phyloP scores from a whole-genome alignment of 2,329 filamentous ascomycete genomes.

The Cytospora paraplurivora region DNA sequence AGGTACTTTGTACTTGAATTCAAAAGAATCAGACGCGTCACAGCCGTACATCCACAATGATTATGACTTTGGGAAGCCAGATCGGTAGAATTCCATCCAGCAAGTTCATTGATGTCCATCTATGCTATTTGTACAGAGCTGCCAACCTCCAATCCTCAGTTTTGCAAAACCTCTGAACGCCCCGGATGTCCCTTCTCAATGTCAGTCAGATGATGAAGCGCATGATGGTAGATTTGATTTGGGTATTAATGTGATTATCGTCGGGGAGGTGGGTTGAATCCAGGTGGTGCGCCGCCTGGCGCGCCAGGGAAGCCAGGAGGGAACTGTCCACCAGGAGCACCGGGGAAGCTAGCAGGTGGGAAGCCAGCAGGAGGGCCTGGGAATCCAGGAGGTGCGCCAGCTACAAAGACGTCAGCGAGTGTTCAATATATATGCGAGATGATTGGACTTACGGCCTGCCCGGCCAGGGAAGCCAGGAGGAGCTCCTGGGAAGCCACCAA shows the following conservation, averaged over 20 bases:
- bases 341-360: slow-evolving; percentile 48
- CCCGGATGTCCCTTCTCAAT: slow-evolving; percentile 22
- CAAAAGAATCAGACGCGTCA: not conserved
- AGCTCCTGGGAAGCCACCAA: slow-evolving; percentile 57
- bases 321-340: slow-evolving; percentile 47
- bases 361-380: slow-evolving; percentile 44
- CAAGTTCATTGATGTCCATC: slow-evolving; percentile 26
- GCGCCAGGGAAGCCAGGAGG: slow-evolving; percentile 44
- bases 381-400: slow-evolving; percentile 55
- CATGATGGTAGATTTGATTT: slow-evolving; percentile 1
- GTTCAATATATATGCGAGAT: slow-evolving; percentile 38
- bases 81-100: slow-evolving; percentile 9
- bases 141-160: slow-evolving; percentile 16
- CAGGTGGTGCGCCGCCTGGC: slow-evolving; percentile 59
- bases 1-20: not conserved
- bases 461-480: slow-evolving; percentile 55
- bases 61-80: not conserved
- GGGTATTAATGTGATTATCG: slow-evolving; percentile 44
- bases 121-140: slow-evolving; percentile 27
- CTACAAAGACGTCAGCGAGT: slow-evolving; percentile 38
- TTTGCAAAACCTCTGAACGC: slow-evolving; percentile 26
- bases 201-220: slow-evolving; percentile 19
- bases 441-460: slow-evolving; percentile 54
- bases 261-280: slow-evolving; percentile 74
- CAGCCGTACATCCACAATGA: not conserved